Evolutionary conservation across 1,139 yeast species (phyloP).

Genomic region (Geotrichum aggregatum): DNA sequence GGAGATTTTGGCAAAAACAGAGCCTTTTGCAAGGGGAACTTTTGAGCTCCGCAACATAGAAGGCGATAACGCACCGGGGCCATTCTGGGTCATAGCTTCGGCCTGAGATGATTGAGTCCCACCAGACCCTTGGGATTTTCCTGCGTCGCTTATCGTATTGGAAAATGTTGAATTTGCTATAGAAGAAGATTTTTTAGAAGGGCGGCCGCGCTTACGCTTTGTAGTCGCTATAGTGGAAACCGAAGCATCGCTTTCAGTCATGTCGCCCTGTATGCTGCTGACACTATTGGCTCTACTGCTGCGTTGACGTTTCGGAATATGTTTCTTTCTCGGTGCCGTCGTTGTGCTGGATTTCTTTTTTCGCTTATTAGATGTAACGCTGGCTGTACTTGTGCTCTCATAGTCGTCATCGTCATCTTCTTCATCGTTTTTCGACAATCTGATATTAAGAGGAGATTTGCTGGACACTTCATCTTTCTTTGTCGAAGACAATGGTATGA

Average conservation of each 20-base stretch:
- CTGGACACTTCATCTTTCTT: not conserved
- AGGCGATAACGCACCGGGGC: not conserved
- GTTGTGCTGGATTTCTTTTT: conserved; percentile 3
- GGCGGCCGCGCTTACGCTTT: conserved; percentile 1
- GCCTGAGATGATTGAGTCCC: not conserved
- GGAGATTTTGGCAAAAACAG: conserved; percentile 15
- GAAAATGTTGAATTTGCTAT: not conserved
- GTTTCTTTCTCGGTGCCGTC: not conserved
- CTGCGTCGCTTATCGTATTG: not conserved
- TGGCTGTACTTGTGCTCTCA: conserved; percentile 8
- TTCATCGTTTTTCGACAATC: no score
- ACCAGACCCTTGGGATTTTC: not conserved
- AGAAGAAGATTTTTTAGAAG: not conserved
- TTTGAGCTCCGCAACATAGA: conserved; percentile 7
- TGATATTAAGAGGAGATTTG: not conserved
- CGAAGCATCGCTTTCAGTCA: conserved; percentile 7
- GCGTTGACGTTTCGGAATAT: not conserved
- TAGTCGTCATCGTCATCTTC: conserved; percentile 9
- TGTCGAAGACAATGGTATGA: not conserved
- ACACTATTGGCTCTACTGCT: conserved; percentile 3
- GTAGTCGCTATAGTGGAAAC: not conserved
- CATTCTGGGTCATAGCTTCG: not conserved
- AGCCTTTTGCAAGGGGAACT: conserved; percentile 11
- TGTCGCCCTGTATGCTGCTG: conserved; percentile 3
- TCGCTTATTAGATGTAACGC: conserved; percentile 5